These are phyloP conservation scores for Aspergillus sp. DNA, from an alignment of 2,329 filamentous ascomycete species.

Conservation along the genomic window DNA sequence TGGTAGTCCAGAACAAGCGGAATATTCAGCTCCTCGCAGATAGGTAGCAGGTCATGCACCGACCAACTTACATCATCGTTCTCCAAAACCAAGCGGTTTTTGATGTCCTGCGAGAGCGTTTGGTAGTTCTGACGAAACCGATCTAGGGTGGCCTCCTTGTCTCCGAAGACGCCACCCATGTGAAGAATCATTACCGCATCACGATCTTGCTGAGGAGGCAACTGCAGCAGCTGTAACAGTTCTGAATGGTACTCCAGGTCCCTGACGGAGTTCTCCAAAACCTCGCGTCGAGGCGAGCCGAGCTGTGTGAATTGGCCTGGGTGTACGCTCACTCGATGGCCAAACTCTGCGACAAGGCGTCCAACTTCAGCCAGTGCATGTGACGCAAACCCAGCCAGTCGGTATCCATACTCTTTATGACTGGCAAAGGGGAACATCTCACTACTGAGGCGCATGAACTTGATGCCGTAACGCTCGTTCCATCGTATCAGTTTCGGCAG, in stretches of 20 bases:
- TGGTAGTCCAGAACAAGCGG: conserved; percentile 91
- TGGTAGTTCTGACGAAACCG: conserved; percentile 77
- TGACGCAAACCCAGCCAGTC: conserved; percentile 77
- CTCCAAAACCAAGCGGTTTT: conserved; percentile 80
- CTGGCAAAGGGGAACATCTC: conserved; percentile 98
- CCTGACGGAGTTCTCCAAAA: conserved; percentile 73
- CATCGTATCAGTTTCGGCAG: conserved; percentile 82
- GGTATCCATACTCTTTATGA: conserved; percentile 83
- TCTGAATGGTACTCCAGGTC: conserved; percentile 89
- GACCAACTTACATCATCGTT: conserved; percentile 93
- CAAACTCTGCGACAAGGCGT: conserved; percentile 71
- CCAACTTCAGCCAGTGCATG: conserved; percentile 75
- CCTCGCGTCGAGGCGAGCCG: conserved; percentile 74
- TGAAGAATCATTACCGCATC: conserved; percentile 95
- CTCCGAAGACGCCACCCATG: conserved; percentile 87
- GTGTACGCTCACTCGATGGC: conserved; percentile 85
- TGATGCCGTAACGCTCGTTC: conserved; percentile 91
- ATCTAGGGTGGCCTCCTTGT: conserved; percentile 75
- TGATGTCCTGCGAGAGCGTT: conserved; percentile 66
- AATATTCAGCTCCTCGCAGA: conserved; percentile 93
- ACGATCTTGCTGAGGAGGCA: conserved; percentile 74
- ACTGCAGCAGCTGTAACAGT: conserved; percentile 71
- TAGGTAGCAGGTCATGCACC: conserved; percentile 85
- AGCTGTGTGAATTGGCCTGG: conserved; percentile 92
- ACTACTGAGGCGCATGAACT: conserved; percentile 86